Percentiles rank a stretch among this genome's conserved stretches.
Evolutionary conservation across 75 land plant species (phyloP).

Genomic region (Sequoiadendron giganteum): DNA sequence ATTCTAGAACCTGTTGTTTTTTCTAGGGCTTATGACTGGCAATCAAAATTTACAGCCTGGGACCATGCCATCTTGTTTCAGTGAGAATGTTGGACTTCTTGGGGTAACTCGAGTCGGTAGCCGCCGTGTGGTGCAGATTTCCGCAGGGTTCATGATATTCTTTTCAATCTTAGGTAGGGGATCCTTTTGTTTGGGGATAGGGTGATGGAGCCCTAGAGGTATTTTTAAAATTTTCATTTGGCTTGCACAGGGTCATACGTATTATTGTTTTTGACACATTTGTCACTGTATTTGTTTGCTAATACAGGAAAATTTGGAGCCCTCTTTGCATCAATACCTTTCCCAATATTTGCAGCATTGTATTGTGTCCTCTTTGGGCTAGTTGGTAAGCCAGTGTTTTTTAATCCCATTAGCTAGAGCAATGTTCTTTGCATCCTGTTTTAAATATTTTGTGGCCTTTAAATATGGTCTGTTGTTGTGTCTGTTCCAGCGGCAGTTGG

Average conservation of each 20-base stretch:
- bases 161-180: constrained; percentile 52
- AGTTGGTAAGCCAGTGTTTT: constrained; percentile 54
- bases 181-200: neutral
- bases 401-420: neutral
- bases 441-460: neutral
- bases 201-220: neutral
- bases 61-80: constrained; percentile 17
- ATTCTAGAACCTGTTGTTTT: neutral
- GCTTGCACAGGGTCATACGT: neutral
- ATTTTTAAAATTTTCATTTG: too few species aligned
- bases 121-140: constrained; percentile 52
- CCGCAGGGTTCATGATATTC: constrained; percentile 61
- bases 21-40: constrained; percentile 9
- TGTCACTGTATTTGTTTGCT: neutral
- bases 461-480: neutral
- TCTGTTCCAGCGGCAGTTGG: constrained; percentile 59
- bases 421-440: constrained; percentile 12
- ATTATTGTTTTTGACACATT: neutral
- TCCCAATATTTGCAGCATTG: constrained; percentile 76
- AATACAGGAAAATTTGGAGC: constrained; percentile 82
- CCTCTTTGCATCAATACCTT: constrained; percentile 83
- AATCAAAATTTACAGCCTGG: constrained; percentile 11
- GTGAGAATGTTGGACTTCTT: constrained; percentile 69
- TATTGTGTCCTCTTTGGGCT: constrained; percentile 79
- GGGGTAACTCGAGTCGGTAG: constrained; percentile 71